Conservation (phyloP, 129 eudicot species). For the Centella asiatica region DNA sequence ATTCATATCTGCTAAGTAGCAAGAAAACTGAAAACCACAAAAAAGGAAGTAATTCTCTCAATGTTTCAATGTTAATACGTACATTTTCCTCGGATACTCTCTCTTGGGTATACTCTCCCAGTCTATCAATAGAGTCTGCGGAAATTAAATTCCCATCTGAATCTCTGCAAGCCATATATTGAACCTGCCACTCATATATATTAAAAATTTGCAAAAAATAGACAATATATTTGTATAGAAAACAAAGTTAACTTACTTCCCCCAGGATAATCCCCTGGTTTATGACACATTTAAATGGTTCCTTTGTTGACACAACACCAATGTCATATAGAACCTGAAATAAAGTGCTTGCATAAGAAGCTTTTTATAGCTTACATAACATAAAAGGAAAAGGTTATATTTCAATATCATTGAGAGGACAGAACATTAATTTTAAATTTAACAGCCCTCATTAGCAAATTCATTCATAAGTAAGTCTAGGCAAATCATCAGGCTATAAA, state of each 20-base stretch:
- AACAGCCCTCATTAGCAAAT: not conserved
- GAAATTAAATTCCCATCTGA: constrained; percentile 68
- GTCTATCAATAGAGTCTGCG: constrained; percentile 50
- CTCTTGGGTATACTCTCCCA: constrained; percentile 54
- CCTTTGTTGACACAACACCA: constrained; percentile 90
- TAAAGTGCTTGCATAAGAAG: not conserved
- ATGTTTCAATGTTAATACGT: constrained; percentile 10
- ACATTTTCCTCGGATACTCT: constrained; percentile 70
- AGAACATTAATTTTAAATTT: too few species aligned
- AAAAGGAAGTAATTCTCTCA: not conserved
- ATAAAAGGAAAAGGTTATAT: not conserved
- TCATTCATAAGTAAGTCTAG: not conserved
- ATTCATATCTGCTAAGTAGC: not conserved
- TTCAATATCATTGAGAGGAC: constrained; percentile 10
- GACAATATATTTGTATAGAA: not conserved
- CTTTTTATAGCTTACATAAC: not conserved
- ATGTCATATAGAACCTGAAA: constrained; percentile 93
- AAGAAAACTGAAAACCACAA: not conserved
- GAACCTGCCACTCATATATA: constrained; percentile 56
- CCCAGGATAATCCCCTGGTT: constrained; percentile 98
- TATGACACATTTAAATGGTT: constrained; percentile 93
- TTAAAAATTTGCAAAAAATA: constrained; percentile 3
- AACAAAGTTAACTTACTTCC: constrained; percentile 60
- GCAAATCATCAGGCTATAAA: not conserved
- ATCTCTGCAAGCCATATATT: constrained; percentile 78